Evolutionary conservation across 208 protist genomes (phyloP), one percentile per base, ranked within the genome.

Genomic region (Angomonas ambiguus): DNA sequence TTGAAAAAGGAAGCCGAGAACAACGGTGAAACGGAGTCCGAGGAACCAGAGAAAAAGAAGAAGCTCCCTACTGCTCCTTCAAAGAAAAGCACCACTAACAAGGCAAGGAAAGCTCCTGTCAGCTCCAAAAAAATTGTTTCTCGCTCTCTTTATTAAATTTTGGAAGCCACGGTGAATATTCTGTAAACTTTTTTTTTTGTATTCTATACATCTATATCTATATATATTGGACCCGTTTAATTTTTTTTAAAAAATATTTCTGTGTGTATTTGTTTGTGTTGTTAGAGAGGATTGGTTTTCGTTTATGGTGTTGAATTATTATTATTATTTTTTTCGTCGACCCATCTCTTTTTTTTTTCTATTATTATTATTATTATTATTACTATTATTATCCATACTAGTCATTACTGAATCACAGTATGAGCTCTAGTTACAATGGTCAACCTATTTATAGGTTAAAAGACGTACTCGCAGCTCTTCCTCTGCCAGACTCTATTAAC

Each of bases 401-500:
- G n/a, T 53, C 28, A 2, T 6, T 11, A 2, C 28, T n/a, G 48
- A 30, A n/a, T n/a, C 18, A 18, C 38, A 48, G 22, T 2, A 62
- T 62, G 56, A 22, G 18, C 24, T 22, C 11, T 62, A 34, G 33
- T 22, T 51, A 70, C 20, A 41, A 60, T 27, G 67, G 72, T 25
- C 65, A 91, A 3, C 74, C 72, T 3, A 75, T 93, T 25, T 86
- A 80, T 59, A 30, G 72, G 16, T 74, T 95, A 28, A 51, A 65
- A 10, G 85, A 95, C 53, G 89, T 95, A 0, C 80, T 95, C 11
- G 34, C 67, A 6, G 69, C 73, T 16, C 55, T 95, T 1, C 79
- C 62, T 0, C 72, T 95, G 0, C 89, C 89, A 11, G 31, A 67
- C 0, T 64, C 60, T 3, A 82, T 69, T 42, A 55, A 64, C 0